phyloP scores from a whole-genome alignment of 23 red algal species.

The Pyropia haitanensis region DNA sequence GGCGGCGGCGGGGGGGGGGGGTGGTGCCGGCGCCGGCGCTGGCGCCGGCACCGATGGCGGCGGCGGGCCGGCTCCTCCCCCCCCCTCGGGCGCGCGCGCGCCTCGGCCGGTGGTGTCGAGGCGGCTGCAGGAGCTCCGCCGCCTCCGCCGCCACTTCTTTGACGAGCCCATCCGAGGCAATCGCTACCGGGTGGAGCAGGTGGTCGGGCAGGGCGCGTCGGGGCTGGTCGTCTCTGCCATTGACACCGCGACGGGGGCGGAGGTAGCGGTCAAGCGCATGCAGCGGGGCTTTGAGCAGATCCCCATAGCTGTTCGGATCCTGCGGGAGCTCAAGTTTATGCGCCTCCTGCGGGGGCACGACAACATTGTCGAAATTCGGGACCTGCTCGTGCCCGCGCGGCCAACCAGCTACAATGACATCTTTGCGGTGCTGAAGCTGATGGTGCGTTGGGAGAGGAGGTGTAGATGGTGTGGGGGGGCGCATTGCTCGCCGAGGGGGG shows the following conservation, averaged over 20 bases:
- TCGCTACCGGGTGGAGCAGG: conserved; percentile 55
- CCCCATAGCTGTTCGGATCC: conserved; percentile 50
- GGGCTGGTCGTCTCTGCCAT: conserved; percentile 70
- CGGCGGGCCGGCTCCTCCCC: conserved; percentile 6
- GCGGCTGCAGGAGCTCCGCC: conserved; percentile 29
- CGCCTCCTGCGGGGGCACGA: conserved; percentile 73
- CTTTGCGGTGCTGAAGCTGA: conserved; percentile 70
- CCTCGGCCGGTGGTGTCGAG: conserved; percentile 6
- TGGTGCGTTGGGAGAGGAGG: conserved; percentile 1
- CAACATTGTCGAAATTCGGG: conserved; percentile 89
- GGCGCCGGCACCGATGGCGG: conserved; percentile 12
- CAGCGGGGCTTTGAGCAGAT: conserved; percentile 70
- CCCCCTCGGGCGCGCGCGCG: not conserved
- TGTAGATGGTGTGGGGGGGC: no score
- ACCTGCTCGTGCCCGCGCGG: conserved; percentile 55
- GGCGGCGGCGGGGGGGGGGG: conserved; percentile 6
- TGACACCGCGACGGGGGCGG: conserved; percentile 53
- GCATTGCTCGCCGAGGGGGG: no score
- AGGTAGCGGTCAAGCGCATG: conserved; percentile 82
- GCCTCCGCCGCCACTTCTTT: conserved; percentile 65
- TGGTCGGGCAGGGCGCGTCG: conserved; percentile 80
- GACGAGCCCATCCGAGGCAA: conserved; percentile 42
- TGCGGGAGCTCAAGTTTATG: conserved; percentile 87
- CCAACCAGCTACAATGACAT: conserved; percentile 55
- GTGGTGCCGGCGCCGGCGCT: not conserved